Evolutionary conservation across 2,329 filamentous ascomycete species (phyloP).

Genomic region (Microsporum ferrugineum): DNA sequence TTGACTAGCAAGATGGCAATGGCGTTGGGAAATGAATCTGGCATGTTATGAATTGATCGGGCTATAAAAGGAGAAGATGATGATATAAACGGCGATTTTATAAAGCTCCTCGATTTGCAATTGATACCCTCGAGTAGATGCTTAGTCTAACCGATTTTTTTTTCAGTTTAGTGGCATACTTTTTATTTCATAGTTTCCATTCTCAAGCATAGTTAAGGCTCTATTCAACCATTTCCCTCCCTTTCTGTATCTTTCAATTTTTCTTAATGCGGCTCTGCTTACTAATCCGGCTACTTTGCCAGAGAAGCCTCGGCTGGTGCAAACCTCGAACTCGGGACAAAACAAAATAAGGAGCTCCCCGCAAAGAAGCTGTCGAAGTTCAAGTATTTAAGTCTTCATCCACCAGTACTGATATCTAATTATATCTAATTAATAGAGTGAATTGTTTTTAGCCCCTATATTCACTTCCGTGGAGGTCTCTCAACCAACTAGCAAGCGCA

Average conservation of each 20-base stretch:
- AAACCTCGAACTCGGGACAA: not conserved
- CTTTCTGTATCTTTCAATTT: too few relatives aligned
- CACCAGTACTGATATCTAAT: not conserved
- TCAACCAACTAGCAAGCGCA: not conserved
- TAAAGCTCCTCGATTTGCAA: slow-evolving; percentile 39
- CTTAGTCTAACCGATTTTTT: slow-evolving; percentile 31
- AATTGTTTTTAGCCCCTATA: not conserved
- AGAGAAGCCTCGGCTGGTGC: not conserved
- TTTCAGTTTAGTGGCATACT: slow-evolving; percentile 1
- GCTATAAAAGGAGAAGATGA: slow-evolving; percentile 17
- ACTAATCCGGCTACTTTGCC: not conserved
- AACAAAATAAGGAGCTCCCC: too few relatives aligned
- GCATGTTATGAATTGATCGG: not conserved
- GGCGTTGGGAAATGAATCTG: slow-evolving; percentile 2
- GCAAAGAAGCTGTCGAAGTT: not conserved
- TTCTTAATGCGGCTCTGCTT: not conserved
- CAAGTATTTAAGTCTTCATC: not conserved
- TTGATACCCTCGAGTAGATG: slow-evolving; percentile 41
- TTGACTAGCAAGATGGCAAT: not conserved
- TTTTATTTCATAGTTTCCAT: not conserved
- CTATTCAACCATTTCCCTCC: too few relatives aligned
- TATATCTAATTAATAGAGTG: not conserved
- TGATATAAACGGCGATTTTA: slow-evolving; percentile 18
- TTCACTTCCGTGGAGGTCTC: not conserved
- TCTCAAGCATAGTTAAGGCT: not conserved